These are phyloP conservation scores for Syzygium aqueum DNA, from an alignment of 345 rosid genomes.

Conservation along the genomic window DNA sequence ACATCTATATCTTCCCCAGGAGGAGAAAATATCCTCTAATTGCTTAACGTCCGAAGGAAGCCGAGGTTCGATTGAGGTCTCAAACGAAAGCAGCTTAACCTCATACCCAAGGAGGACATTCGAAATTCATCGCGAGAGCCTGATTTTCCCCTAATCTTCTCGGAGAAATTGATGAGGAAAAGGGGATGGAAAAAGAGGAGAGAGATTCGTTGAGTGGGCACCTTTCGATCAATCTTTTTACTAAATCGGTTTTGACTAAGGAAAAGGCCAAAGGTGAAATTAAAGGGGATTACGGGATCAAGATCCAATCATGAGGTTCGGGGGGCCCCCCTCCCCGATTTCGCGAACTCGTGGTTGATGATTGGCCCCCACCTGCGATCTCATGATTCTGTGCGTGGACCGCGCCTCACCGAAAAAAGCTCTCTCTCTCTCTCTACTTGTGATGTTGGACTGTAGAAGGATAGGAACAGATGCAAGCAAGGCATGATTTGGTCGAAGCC, in stretches of 20 bases:
- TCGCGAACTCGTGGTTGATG: not conserved
- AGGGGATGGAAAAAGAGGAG: not conserved
- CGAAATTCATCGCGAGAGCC: not conserved
- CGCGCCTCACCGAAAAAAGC: not conserved
- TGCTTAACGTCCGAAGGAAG: too few relatives aligned
- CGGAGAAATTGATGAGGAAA: not conserved
- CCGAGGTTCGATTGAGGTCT: too few relatives aligned
- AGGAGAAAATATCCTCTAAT: too few relatives aligned
- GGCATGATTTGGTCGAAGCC: not conserved
- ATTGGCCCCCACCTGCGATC: slow-evolving; percentile 14
- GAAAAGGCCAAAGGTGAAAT: not conserved
- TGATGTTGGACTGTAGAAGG: not conserved
- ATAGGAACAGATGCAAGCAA: not conserved
- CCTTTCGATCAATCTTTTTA: not conserved
- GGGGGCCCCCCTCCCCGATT: slow-evolving; percentile 3
- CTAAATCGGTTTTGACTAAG: not conserved
- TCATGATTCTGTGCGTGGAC: slow-evolving; percentile 25
- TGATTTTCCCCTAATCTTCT: not conserved
- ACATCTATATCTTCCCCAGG: too few relatives aligned
- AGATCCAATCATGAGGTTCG: slow-evolving; percentile 10
- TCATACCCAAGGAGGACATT: too few relatives aligned
- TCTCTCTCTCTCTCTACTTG: not conserved
- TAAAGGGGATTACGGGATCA: slow-evolving; percentile 3
- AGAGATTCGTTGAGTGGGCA: not conserved
- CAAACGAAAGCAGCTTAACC: too few relatives aligned